A percentile compares a stretch with the other conserved stretches of the same genome.
phyloP scores from a whole-genome alignment of 208 protist species.

The Polymyxa betae region DNA sequence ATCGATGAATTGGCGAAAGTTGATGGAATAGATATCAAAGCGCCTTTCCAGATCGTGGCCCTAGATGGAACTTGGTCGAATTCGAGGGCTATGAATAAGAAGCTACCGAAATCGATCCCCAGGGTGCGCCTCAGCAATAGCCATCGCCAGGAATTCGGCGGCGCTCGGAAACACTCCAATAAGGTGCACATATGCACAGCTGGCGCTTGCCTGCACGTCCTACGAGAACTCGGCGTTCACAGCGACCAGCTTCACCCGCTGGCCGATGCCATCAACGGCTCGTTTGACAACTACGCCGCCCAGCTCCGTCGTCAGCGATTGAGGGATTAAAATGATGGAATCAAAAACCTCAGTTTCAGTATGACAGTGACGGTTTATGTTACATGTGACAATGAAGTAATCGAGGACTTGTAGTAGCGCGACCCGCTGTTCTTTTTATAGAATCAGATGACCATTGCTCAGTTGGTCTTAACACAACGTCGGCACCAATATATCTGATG shows the following conservation, averaged over 20 bases:
- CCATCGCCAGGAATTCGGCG: constrained; percentile 24
- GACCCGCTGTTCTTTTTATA: not conserved
- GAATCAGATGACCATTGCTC: not conserved
- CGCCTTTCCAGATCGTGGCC: not conserved
- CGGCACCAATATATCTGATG: not conserved
- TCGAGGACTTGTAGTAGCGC: not conserved
- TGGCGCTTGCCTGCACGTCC: constrained; percentile 36
- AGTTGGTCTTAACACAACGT: too few species aligned
- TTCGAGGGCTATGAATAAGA: constrained; percentile 20
- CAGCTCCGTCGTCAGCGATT: not conserved
- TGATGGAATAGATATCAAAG: not conserved
- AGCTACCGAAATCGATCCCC: not conserved
- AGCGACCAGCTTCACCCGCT: not conserved
- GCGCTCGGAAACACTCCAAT: constrained; percentile 26
- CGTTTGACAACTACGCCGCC: not conserved
- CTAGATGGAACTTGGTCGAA: constrained; percentile 41
- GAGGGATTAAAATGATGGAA: not conserved
- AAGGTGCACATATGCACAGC: constrained; percentile 18
- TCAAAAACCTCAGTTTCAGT: too few species aligned
- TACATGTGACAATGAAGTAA: too few species aligned
- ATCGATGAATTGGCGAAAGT: not conserved
- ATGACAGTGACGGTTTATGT: too few species aligned
- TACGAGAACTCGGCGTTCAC: not conserved
- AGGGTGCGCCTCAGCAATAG: constrained; percentile 20
- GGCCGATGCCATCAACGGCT: constrained; percentile 47